Conservation (phyloP, 768 basidiomycete genomes). For the Amanita inopinata region DNA sequence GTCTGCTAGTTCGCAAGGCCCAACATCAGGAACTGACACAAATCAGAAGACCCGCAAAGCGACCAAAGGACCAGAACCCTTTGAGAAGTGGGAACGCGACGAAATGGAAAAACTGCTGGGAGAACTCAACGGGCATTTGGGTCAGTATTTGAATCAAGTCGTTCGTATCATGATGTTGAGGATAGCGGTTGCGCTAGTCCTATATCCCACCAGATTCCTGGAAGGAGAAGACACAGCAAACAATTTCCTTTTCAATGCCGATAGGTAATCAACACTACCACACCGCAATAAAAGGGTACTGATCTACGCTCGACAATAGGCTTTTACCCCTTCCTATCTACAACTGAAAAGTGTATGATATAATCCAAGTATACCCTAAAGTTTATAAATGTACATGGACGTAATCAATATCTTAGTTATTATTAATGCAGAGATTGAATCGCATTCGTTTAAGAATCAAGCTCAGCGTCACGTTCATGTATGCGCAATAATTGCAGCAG, state of each 20-base stretch:
- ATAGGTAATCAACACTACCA: constrained; percentile 38
- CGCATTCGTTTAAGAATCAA: too few species aligned
- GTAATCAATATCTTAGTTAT: not conserved
- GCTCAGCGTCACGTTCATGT: too few species aligned
- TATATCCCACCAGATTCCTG: constrained; percentile 78
- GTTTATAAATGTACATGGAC: too few species aligned
- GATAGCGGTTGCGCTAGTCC: constrained; percentile 37
- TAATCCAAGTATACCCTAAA: too few species aligned
- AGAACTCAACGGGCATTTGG: constrained; percentile 78
- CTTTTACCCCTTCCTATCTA: constrained; percentile 72
- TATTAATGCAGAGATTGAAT: too few species aligned
- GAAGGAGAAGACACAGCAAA: constrained; percentile 90
- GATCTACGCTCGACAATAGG: constrained; percentile 26
- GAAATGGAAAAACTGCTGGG: constrained; percentile 82
- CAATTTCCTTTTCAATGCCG: constrained; percentile 90
- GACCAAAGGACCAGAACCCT: constrained; percentile 51
- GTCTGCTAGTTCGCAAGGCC: constrained; percentile 1
- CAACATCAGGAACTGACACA: too few species aligned
- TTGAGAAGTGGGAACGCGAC: constrained; percentile 74
- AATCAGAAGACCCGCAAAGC: constrained; percentile 26
- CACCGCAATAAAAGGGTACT: not conserved
- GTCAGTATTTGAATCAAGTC: constrained; percentile 33
- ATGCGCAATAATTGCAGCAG: too few species aligned
- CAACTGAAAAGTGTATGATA: too few species aligned
- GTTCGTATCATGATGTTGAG: constrained; percentile 1